Percentiles rank a stretch among this genome's conserved stretches.
Evolutionary conservation across 2,329 filamentous ascomycete species (phyloP).

Genomic region (Emmonsiellopsis sp.): DNA sequence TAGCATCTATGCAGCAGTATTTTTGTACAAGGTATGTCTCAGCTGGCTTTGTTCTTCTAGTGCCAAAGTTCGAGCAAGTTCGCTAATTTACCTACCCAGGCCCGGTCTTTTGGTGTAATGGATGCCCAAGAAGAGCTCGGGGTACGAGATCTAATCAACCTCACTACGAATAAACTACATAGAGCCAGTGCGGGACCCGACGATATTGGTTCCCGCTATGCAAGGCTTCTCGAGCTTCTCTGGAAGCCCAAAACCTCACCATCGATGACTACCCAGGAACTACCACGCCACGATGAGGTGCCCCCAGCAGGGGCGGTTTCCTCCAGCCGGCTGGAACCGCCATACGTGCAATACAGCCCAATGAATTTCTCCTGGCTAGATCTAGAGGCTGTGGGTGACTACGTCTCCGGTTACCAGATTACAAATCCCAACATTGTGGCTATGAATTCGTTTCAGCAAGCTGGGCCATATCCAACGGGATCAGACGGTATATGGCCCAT

Average conservation of each 20-base stretch:
- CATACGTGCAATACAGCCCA: constrained; percentile 34
- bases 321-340: constrained; percentile 25
- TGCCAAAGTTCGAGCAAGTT: background rate
- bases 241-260: constrained; percentile 42
- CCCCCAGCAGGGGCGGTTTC: constrained; percentile 18
- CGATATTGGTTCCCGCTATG: constrained; percentile 54
- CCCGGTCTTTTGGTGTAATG: constrained; percentile 52
- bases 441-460: constrained; percentile 27
- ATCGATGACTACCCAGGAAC: constrained; percentile 13
- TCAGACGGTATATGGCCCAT: constrained; percentile 29
- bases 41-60: background rate
- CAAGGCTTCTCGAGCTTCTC: constrained; percentile 50
- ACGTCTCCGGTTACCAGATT: constrained; percentile 40
- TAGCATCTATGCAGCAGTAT: constrained; percentile 55
- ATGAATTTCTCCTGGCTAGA: constrained; percentile 55
- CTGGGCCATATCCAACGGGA: constrained; percentile 19
- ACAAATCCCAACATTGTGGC: constrained; percentile 25
- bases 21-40: constrained; percentile 50
- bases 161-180: constrained; percentile 51
- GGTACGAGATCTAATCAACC: constrained; percentile 49
- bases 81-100: constrained; percentile 23
- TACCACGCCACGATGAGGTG: constrained; percentile 12
- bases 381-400: constrained; percentile 51
- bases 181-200: constrained; percentile 50
- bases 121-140: constrained; percentile 45